Base-by-base conservation (phyloP, 2,329 filamentous ascomycete genomes). In the Ilyonectria destructans region DNA sequence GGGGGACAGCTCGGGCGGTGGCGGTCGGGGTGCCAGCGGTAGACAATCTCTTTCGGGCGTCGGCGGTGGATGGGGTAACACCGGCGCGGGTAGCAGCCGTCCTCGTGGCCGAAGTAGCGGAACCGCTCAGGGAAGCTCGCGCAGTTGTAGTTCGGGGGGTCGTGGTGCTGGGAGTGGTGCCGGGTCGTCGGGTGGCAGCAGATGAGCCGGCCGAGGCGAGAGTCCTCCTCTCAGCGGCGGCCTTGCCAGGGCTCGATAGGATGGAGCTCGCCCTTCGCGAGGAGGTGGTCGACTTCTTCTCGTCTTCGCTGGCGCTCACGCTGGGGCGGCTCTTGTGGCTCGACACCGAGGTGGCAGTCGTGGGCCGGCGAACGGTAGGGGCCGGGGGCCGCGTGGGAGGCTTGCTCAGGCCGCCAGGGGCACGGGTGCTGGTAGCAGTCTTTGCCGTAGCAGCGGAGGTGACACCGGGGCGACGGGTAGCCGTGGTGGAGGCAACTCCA, bases 31-130 rank as follows among this genome's bases (percentile, higher is more conserved):
- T 77, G 31, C 85, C 82, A 23, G 84, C 82, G 1, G 84, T 84
- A 10, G 89, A 90, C 19, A 91, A 80, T 33, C 89, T 84, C 81
- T 90, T 91, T 76, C 85, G 83, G 49, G 88, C 85, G 43, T 85
- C 81, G 2, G 85, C 82, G 7, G 80, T 82, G 6, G 80, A 75
- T n/a, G 81, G 77, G 10, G 83, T 78, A n/a, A 80, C 74, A 10
- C 83, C 75, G 35, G 85, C 78, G 56, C 81, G 78, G 21, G 77
- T 78, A 19, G 78, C 70, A n/a, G 80, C 67, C 4, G 84, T 77
- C 66, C 80, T 81, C 45, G 83, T 78, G 19, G 79, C 74, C 43
- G 80, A 76, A 70, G 75, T 51, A 23, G 77, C 61, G 2, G 78
- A 71, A 60, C 75, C 68, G 69, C 73, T 56, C 62, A 77, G 56